Conservation (phyloP, 2,329 filamentous ascomycete species). For the Bipolaris victoriae region DNA sequence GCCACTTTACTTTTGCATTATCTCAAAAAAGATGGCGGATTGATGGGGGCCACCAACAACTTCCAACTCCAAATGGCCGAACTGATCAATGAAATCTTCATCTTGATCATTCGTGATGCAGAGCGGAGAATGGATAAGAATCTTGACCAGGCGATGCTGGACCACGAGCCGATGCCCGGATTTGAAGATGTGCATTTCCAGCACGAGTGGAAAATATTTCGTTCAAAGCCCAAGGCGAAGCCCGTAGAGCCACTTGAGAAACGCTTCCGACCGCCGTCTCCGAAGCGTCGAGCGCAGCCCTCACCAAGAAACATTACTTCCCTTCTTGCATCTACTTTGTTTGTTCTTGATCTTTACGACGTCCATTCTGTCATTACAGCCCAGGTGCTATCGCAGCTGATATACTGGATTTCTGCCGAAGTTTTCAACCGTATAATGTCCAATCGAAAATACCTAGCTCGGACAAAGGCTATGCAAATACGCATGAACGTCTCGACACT, state of each 20-base stretch:
- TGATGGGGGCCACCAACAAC: conserved; percentile 80
- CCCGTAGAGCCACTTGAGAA: conserved; percentile 85
- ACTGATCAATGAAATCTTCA: conserved; percentile 97
- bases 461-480: conserved; percentile 99
- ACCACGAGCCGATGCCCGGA: conserved; percentile 96
- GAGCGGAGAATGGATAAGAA: conserved; percentile 97
- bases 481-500: conserved; percentile 96
- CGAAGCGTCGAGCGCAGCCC: conserved; percentile 88
- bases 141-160: conserved; percentile 89
- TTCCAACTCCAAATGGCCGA: conserved; percentile 95
- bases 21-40: conserved; percentile 87
- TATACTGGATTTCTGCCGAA: conserved; percentile 96
- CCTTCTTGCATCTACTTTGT: conserved; percentile 90
- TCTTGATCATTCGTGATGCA: conserved; percentile 93
- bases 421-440: conserved; percentile 98
- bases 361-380: conserved; percentile 95
- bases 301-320: conserved; percentile 96
- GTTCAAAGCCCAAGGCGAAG: conserved; percentile 86
- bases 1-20: conserved; percentile 95
- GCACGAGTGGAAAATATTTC: conserved; percentile 98
- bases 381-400: conserved; percentile 87
- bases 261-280: conserved; percentile 87
- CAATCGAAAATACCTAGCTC: conserved; percentile 88
- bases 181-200: conserved; percentile 97
- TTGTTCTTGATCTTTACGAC: conserved; percentile 97